phyloP scores from a whole-genome alignment of 106 monocot genomes.

The Apostasia shenzhenica region DNA sequence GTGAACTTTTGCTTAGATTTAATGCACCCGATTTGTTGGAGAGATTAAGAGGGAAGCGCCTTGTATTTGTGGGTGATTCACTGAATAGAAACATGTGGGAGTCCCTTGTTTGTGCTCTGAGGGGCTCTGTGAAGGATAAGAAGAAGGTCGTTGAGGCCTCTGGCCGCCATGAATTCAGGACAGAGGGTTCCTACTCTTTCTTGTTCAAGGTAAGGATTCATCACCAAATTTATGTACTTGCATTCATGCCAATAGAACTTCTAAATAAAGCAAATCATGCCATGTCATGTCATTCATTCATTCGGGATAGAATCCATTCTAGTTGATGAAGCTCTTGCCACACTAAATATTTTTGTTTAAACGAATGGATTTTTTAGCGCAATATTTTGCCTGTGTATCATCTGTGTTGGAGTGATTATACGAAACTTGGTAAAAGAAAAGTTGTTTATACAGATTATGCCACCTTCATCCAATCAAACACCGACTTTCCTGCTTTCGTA shows the following conservation, averaged over 20 bases:
- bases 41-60: conserved; percentile 70
- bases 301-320: too few species aligned
- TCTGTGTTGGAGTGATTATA: too few species aligned
- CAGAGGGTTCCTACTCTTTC: conserved; percentile 80
- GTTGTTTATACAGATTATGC: too few species aligned
- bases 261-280: too few species aligned
- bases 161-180: conserved; percentile 59
- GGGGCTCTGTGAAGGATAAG: conserved; percentile 66
- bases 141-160: conserved; percentile 70
- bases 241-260: not conserved
- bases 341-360: too few species aligned
- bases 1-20: conserved; percentile 34
- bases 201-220: conserved; percentile 40
- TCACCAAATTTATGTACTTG: not conserved
- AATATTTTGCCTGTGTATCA: too few species aligned
- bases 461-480: too few species aligned
- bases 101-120: conserved; percentile 67
- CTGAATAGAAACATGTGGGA: conserved; percentile 98
- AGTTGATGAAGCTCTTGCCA: too few species aligned
- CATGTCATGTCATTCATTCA: too few species aligned
- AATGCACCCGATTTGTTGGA: conserved; percentile 80
- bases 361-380: too few species aligned
- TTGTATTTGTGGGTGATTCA: conserved; percentile 88
- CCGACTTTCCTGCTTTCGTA: too few species aligned
- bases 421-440: too few species aligned